Evolutionary conservation across 2,329 filamentous ascomycete species (phyloP), one percentile per base, ranked within the genome.

Genomic region (Trichoderma lentiforme): DNA sequence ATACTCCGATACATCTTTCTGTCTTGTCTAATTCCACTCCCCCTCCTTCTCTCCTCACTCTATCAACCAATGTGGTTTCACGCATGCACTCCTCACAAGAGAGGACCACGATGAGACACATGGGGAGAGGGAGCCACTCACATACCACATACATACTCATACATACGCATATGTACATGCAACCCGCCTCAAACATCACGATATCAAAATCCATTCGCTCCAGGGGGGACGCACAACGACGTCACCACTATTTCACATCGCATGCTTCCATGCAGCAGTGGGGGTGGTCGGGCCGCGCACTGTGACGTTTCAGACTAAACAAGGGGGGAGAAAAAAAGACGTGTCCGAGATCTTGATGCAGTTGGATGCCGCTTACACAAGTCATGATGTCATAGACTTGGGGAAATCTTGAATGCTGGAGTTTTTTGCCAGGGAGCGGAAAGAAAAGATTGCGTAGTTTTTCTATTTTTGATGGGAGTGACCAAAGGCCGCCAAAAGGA

Each of bases 231-330:
- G 68, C 68, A 63, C 58, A 39, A 64, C 61, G 68, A 65, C 68
- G 68, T 65, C 66, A 69, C 66, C 34, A 56, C 64, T 30, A 53
- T 34, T 12, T 56, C 43, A 34, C 36, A 4, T 28, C 7, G 15
- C 39, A 43, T 39, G 36, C 36, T 36, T 14, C 21, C 53, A 57
- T 61, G 66, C 66, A 51, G 28, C 26, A 21, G 24, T 4, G 24
- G 66, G 56, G 56, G 36, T 39, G 36, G 6, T 51, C 66, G 66
- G 66, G 56, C 66, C 39, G 39, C 66, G 56, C 39, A 47, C 28
- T 61, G 56, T 32, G 66, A 47, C 66, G 66, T 69, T 69, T 69
- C 66, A 61, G n/a, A 34, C 34, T 61, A 61, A 43, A 58, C 6
- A 9, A 21, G 21, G 30, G 43, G 43, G 43, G 43, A 24, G 43